Base-by-base conservation (phyloP, 169 alveolate species). In the Plasmodium ovale region DNA sequence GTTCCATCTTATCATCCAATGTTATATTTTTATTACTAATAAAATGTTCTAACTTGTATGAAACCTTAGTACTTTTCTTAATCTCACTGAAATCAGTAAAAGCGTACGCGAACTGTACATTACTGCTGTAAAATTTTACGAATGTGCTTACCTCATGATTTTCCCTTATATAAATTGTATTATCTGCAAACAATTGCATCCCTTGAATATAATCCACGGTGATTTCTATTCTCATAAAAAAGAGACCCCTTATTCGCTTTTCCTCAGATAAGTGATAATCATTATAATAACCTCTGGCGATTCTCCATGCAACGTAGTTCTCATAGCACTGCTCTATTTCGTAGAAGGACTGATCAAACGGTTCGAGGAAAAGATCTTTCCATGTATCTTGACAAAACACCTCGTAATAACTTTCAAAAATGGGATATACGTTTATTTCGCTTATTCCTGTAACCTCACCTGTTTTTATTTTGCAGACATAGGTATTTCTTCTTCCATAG, bases 21-120 rank as follows among this genome's bases (percentile, higher is more conserved):
- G 21, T 27, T 27, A 79, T 51, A 51, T 56, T 64, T 56, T 69
- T 44, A 42, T 49, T 56, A 56, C 65, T 67, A 27, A 53, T 71
- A 65, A 79, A 79, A 79, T 79, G 65, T 58, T 79, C 89, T 69
- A 79, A 21, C 44, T 64, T 67, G 44, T 49, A 79, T 42, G 54
- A 25, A 53, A 19, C 54, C 16, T 10, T 37, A 49, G 44, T 64
- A 54, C 29, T 67, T 53, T 59, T 68, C 39, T 79, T 47, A 14
- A 79, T 10, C 23, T 7, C 25, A 27, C 47, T 56, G 49, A 79
- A 79, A 60, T 79, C 71, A 23, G 65, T 59, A 25, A 25, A 67
- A 16, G 33, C 9, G 64, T 23, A 59, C 5, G 64, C 21, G 23
- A 19, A n/a, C 14, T 65, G 19, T 10, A 27, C 54, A 42, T 25